Percentiles rank a stretch among this genome's conserved stretches.
phyloP scores from a whole-genome alignment of 2,329 filamentous ascomycete species.

The Penicillium sp. region DNA sequence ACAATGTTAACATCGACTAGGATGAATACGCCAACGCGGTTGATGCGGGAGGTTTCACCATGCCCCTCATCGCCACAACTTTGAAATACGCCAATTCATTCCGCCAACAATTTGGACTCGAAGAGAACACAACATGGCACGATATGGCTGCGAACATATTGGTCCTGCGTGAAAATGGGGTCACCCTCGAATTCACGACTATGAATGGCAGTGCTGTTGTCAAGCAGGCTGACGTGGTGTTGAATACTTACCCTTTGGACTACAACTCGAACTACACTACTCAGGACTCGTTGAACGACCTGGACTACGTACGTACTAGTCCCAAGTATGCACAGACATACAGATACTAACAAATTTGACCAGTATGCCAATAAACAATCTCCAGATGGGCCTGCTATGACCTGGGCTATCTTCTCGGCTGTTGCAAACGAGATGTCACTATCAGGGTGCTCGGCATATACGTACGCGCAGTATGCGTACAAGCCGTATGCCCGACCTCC shows the following conservation, averaged over 20 bases:
- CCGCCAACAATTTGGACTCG: conserved; percentile 54
- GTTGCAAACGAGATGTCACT: conserved; percentile 63
- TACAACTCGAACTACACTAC: conserved; percentile 56
- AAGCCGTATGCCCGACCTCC: conserved; percentile 64
- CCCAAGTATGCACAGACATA: neutral
- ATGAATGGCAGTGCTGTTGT: conserved; percentile 67
- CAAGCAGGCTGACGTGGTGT: conserved; percentile 69
- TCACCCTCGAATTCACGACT: conserved; percentile 62
- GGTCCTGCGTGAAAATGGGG: conserved; percentile 56
- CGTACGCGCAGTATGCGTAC: conserved; percentile 63
- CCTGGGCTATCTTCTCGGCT: conserved; percentile 67
- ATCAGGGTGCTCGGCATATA: conserved; percentile 66
- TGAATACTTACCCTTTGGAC: conserved; percentile 63
- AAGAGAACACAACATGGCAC: conserved; percentile 57
- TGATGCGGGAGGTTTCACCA: conserved; percentile 67
- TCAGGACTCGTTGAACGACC: conserved; percentile 52
- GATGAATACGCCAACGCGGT: conserved; percentile 67
- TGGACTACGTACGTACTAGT: conserved; percentile 56
- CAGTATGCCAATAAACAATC: conserved; percentile 67
- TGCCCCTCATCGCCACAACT: conserved; percentile 57
- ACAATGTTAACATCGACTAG: conserved; percentile 24
- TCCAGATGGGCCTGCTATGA: conserved; percentile 68
- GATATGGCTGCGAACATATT: conserved; percentile 57
- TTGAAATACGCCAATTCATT: conserved; percentile 58
- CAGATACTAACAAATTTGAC: conserved; percentile 2